Conservation (phyloP, 441 rosid genomes). For the Populus hybrid region DNA sequence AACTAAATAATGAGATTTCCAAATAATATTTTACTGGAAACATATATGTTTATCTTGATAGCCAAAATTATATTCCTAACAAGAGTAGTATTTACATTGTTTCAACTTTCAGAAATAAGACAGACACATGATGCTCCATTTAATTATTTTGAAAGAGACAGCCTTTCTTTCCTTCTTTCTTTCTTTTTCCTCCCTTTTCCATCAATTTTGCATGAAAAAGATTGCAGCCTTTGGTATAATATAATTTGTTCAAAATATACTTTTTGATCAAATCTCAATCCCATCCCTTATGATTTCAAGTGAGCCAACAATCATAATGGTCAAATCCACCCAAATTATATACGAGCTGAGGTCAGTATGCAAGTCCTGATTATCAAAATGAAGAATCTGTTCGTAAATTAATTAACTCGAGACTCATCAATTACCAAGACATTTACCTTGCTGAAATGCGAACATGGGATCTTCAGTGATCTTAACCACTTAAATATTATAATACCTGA, state of each 20-base stretch:
- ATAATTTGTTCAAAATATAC: neutral
- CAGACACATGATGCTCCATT: neutral
- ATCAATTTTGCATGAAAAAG: neutral
- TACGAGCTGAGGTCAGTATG: neutral
- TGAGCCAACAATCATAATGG: neutral
- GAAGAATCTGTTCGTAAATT: neutral
- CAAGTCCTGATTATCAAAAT: neutral
- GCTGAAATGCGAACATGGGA: neutral
- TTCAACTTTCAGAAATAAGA: neutral
- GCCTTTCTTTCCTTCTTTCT: neutral
- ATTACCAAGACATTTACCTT: neutral
- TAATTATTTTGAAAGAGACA: neutral
- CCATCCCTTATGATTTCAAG: neutral
- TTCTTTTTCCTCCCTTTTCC: too few relatives aligned
- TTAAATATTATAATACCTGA: neutral
- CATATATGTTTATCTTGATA: neutral
- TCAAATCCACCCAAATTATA: neutral
- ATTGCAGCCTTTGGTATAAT: neutral
- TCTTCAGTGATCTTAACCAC: conserved; percentile 7
- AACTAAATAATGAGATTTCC: conserved; percentile 7
- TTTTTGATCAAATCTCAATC: neutral
- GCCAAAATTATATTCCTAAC: neutral
- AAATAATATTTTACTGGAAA: neutral
- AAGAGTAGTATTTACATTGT: neutral
- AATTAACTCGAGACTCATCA: neutral